Percentiles rank a stretch among this genome's conserved stretches.
phyloP scores from a whole-genome alignment of 228 moss, liverwort and hornwort genomes.

The Sphagnum magellanicum region DNA sequence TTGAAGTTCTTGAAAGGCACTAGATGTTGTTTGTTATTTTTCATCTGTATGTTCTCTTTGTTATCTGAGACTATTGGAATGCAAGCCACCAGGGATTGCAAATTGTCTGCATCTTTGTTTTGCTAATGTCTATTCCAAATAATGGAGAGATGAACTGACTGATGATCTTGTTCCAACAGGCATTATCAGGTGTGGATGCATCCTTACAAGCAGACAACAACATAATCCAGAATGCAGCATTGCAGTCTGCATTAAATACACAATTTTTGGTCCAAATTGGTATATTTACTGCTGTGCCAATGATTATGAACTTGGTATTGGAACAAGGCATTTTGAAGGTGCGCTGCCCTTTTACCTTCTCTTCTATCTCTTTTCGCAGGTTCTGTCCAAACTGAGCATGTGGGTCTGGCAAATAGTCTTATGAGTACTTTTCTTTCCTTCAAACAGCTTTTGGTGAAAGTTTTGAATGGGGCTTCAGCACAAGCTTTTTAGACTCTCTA shows the following conservation, averaged over 20 bases:
- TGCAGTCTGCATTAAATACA: constrained; percentile 73
- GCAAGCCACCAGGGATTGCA: too few relatives aligned
- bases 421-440: too few relatives aligned
- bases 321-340: constrained; percentile 94
- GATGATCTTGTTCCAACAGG: constrained; percentile 24
- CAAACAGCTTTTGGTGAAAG: too few relatives aligned
- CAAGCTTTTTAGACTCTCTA: too few relatives aligned
- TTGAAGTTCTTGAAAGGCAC: neutral
- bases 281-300: constrained; percentile 92
- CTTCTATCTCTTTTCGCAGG: too few relatives aligned
- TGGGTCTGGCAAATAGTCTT: too few relatives aligned
- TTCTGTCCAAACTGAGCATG: too few relatives aligned
- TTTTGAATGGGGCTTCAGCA: too few relatives aligned
- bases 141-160: neutral
- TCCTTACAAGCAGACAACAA: constrained; percentile 38
- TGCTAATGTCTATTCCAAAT: too few relatives aligned
- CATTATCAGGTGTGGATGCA: constrained; percentile 82
- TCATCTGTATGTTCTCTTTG: too few relatives aligned
- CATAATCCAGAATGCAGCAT: constrained; percentile 56
- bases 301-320: constrained; percentile 88
- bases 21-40: too few relatives aligned
- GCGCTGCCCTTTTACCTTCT: constrained; percentile 36
- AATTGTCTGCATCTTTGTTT: too few relatives aligned
- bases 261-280: constrained; percentile 97
- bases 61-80: neutral